Evolutionary conservation across 176 grass and related monocot genomes (phyloP), one percentile per base, ranked within the genome.

Genomic region (Triticum dicoccoides): DNA sequence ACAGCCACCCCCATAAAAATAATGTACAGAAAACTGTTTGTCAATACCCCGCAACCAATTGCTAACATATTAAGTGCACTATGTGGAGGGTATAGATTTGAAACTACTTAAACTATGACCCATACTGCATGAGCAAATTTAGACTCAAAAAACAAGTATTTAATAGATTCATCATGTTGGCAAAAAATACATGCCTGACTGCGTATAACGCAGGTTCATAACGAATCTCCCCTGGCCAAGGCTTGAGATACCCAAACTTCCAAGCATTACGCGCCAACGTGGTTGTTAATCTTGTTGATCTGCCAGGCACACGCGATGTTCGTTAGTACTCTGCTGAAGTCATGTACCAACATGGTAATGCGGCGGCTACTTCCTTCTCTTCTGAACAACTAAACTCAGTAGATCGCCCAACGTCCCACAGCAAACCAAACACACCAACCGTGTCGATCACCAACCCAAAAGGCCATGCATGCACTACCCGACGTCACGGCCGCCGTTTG

Each of bases 251-350:
- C 25, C 10, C 63, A 37, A 81, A 44, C 25, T 10, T 13, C 47
- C 83, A 89, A 38, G 67, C 35, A 80, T 73, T 61, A 76, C 29
- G 29, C 27, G 45, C 45, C 78, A 81, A 69, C 78, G 80, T 76
- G 83, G 88, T 89, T 69, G 88, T 38, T 89, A 73, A 61, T 61
- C 61, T 76, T 77, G 88, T 69, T 89, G 83, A 68, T 89, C 83
- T 12, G 67, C 80, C 82, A 47, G 54, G 23, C 80, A 25, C 30
- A 51, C 17, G 45, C 3, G 56, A 49, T 81, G 7, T 27, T 17
- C 25, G 34, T 41, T 17, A 27, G 25, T 27, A 23, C 61, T 45
- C 77, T 10, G 77, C 78, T 37, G 41, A 70, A 71, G n/a, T 64
- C 54, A 71, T 69, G 27, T 18, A 21, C 5, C 42, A 37, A 49